A percentile compares a stretch with the other conserved stretches of the same genome.
Conservation (phyloP, 768 basidiomycete genomes). For the Lactarius sp. region DNA sequence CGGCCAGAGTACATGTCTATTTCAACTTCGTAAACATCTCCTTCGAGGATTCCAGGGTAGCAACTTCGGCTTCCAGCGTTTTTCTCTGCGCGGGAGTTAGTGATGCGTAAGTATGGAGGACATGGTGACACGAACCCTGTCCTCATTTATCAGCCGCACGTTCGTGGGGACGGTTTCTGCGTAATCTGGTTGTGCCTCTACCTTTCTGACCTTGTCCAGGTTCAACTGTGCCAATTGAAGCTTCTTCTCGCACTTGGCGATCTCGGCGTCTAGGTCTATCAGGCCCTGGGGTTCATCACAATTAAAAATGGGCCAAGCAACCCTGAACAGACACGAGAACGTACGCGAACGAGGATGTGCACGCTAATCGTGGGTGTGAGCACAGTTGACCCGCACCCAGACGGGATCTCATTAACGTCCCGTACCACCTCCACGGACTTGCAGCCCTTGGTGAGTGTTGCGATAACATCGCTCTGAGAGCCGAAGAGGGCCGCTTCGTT, state of each 20-base stretch:
- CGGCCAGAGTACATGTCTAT: slow-evolving; percentile 27
- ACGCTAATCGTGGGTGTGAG: slow-evolving; percentile 71
- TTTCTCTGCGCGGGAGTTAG: slow-evolving; percentile 45
- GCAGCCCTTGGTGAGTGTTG: slow-evolving; percentile 83
- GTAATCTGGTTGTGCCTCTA: slow-evolving; percentile 71
- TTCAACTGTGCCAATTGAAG: slow-evolving; percentile 63
- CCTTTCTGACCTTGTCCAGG: slow-evolving; percentile 71
- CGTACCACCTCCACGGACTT: slow-evolving; percentile 68
- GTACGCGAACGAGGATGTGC: slow-evolving; percentile 80
- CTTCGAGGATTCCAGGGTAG: slow-evolving; percentile 63
- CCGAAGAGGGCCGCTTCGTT: slow-evolving; percentile 63
- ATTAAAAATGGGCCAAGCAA: not conserved
- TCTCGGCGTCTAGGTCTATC: slow-evolving; percentile 83
- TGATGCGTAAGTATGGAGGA: not conserved
- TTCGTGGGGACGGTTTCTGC: slow-evolving; percentile 72
- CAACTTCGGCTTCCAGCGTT: slow-evolving; percentile 75
- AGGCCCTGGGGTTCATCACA: slow-evolving; percentile 55
- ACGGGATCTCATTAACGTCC: slow-evolving; percentile 63
- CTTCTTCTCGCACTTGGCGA: slow-evolving; percentile 89
- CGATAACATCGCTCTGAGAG: slow-evolving; percentile 69
- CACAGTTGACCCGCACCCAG: slow-evolving; percentile 81
- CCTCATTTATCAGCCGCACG: slow-evolving; percentile 68
- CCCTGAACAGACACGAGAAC: slow-evolving; percentile 26
- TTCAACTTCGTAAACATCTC: slow-evolving; percentile 72
- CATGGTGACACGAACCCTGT: slow-evolving; percentile 56